Evolutionary conservation across 441 rosid genomes (phyloP).

Genomic region (Populus hybrid): DNA sequence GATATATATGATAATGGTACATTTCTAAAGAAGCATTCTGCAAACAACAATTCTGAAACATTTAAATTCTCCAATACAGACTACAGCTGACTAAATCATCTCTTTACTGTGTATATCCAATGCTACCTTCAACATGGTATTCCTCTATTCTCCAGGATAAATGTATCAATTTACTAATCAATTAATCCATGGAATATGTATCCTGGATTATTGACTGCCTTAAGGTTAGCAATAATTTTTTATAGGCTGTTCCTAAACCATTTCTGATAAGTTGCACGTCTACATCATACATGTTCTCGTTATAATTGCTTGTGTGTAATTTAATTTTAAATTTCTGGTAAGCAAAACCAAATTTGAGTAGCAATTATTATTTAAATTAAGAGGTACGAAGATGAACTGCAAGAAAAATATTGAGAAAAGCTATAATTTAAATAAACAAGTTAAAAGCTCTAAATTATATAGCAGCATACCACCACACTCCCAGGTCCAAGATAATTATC

Average conservation of each 20-base stretch:
- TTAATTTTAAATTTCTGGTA: not conserved
- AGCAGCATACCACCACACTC: constrained; percentile 66
- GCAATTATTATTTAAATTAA: too few species aligned
- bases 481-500: constrained; percentile 98
- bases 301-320: not conserved
- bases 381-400: too few species aligned
- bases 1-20: not conserved
- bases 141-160: not conserved
- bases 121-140: not conserved
- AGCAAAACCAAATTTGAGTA: too few species aligned
- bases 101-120: not conserved
- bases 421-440: not conserved
- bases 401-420: too few species aligned
- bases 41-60: not conserved
- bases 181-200: not conserved
- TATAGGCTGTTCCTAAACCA: not conserved
- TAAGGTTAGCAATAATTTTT: not conserved
- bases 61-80: not conserved
- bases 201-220: not conserved
- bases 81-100: not conserved
- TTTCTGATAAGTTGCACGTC: not conserved
- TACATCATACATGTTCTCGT: not conserved
- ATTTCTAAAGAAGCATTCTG: not conserved
- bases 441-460: constrained; percentile 4
- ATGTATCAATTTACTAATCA: not conserved